Percentiles rank a stretch among this genome's conserved stretches.
Conservation (phyloP, 2,329 filamentous ascomycete genomes). For the Aspergillus ustus region DNA sequence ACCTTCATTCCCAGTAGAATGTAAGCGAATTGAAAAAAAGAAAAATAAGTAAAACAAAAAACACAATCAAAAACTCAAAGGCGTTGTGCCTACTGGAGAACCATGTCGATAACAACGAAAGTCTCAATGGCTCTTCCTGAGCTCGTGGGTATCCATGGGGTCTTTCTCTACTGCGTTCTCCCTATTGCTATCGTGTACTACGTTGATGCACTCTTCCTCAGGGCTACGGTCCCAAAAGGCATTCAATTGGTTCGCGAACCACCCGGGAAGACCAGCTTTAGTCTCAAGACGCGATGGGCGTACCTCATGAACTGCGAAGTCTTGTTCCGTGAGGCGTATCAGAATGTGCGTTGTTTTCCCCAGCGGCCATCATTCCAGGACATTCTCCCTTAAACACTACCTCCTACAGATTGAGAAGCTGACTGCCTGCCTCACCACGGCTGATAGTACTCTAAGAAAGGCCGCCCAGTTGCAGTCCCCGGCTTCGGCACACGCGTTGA, state of each 20-base stretch:
- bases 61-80: too few species aligned
- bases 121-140: too few species aligned
- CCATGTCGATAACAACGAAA: too few species aligned
- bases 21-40: too few species aligned
- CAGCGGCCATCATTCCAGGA: too few species aligned
- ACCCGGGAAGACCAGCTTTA: slow-evolving; percentile 2
- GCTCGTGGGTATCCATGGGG: background rate
- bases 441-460: slow-evolving; percentile 50
- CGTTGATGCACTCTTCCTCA: slow-evolving; percentile 7
- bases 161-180: background rate
- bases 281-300: background rate
- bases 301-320: slow-evolving; percentile 6
- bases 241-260: slow-evolving; percentile 6
- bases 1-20: too few species aligned
- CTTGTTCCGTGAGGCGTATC: slow-evolving; percentile 8
- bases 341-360: slow-evolving; percentile 36
- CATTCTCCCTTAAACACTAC: too few species aligned
- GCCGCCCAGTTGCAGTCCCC: slow-evolving; percentile 48
- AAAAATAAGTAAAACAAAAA: too few species aligned
- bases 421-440: too few species aligned
- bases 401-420: too few species aligned
- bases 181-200: background rate
- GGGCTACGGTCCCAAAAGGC: background rate
- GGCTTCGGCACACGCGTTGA: slow-evolving; percentile 47
- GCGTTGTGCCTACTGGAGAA: too few species aligned